Base-by-base conservation (phyloP, 106 monocot species). In the Alisma plantagoaquatica region DNA sequence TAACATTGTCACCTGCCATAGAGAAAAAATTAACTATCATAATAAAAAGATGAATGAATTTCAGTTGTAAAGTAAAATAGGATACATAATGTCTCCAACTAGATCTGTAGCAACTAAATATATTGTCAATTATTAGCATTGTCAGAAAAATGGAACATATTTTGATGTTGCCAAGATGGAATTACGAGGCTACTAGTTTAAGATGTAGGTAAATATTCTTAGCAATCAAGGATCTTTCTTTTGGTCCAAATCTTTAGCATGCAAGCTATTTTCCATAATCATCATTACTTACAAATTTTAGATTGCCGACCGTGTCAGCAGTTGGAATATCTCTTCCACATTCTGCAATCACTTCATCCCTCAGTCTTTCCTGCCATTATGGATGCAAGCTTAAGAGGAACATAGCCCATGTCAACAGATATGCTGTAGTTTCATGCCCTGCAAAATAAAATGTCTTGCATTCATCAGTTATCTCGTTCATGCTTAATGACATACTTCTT, bases 381-480 rank as follows among this genome's bases (percentile, higher is more conserved):
- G n/a, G 70, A 41, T 81, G 38, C 3, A 68, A 68, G 53, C 67
- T 62, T 17, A 77, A 31, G 51, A 87, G 53, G 50, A 81, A 87
- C 53, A 75, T 33, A 10, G 75, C 72, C 87, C 87, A 87, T 14
- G 87, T 70, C 9, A 87, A 57, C 21, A 73, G 43, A 29, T 75
- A 65, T 0, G 87, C 47, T 0, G 87, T 78, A 2, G 77, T 82
- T 52, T 87, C 77, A 30, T 81, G 76, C 8, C 86, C 81, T 17
- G 62, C 81, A 9, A 87, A 78, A 61, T 65, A 81, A 69, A 87
- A 87, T 2, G 78, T 82, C 69, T 87, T 87, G 81, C 87, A 82
- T 59, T 87, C 87, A 17, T 75, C 75, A 4, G 82, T 65, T 3
- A 87, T 75, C 46, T 78, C 81, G 14, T 82, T 66, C 43, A 70